Base-by-base conservation (phyloP, 768 basidiomycete species). In the Tephrocybe sp. region DNA sequence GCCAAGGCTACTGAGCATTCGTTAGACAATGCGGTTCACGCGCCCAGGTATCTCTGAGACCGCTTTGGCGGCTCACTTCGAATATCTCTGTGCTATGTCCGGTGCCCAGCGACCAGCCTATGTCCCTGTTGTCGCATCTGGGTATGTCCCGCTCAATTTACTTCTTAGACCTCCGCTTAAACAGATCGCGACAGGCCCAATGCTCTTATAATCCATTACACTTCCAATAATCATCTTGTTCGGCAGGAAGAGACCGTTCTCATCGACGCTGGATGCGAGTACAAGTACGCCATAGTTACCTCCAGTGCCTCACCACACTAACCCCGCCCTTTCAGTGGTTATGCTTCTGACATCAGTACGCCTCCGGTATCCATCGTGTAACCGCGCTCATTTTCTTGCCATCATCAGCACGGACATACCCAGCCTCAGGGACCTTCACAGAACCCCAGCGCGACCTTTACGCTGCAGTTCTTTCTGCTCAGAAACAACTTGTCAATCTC, bases 41-140 rank as follows among this genome's bases (percentile, higher is more conserved):
- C 54, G 65, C 41, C 73, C 76, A 1, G 74, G 76, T 3, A 55
- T 70, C 18, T 67, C 71, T n/a, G 77, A 78, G 57, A 64, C 68
- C 21, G 64, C 65, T 6, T 60, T 78, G 10, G 76, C 75, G 3
- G 89, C 95, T 4, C 90, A 93, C 63, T 98, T 98, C 63, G 90
- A 96, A 68, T 97, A 97, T 62, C 59, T 88, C 1, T 95, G 93
- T 61, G 78, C 83, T 3, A 73, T 91, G 37, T 73, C 73, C 14
- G 97, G 97, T 18, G 79, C 91, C 11, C 86, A 93, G 61, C 80
- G 95, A 34, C 81, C 85, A 42, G 95, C 97, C n/a, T 99, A 99
- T 64, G 95, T 99, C 1, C 97, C 97, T 11, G 97, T 99, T 4
- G 91, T 98, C 28, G 96, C 93, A 4, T 94, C 93, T 1, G 97